phyloP scores from a whole-genome alignment of 371 early-diverging fungal genomes.

The Rhizomucor miehei region DNA sequence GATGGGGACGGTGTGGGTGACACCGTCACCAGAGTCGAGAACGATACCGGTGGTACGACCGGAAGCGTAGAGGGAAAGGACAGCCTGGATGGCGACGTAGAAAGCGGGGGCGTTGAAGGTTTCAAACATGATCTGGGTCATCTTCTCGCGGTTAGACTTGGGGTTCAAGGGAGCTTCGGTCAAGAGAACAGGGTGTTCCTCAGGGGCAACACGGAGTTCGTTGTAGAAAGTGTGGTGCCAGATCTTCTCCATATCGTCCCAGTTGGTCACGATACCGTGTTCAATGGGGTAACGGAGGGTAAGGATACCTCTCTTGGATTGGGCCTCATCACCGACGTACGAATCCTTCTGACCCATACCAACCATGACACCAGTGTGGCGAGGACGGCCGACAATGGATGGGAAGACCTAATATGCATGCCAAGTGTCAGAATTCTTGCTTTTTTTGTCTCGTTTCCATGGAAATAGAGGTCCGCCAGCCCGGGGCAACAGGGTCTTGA shows the following conservation, averaged over 20 bases:
- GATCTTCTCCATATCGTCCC: conserved; percentile 99
- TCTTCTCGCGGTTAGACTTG: conserved; percentile 99
- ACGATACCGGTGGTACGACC: conserved; percentile 99
- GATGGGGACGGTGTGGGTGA: conserved; percentile 99
- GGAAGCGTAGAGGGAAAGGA: conserved; percentile 96
- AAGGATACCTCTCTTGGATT: conserved; percentile 99
- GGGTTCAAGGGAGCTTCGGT: conserved; percentile 99
- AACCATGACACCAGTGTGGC: conserved; percentile 99
- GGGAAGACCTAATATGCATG: conserved; percentile 86
- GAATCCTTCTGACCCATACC: conserved; percentile 99
- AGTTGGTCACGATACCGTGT: conserved; percentile 99
- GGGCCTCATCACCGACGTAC: conserved; percentile 99
- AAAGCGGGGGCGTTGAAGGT: conserved; percentile 99
- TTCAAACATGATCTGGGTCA: conserved; percentile 99
- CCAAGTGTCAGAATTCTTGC: not conserved
- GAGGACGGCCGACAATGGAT: conserved; percentile 99
- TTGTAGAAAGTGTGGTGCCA: conserved; percentile 99
- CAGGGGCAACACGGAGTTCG: conserved; percentile 78
- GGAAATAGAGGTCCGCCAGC: conserved; percentile 1
- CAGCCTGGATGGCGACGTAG: conserved; percentile 99
- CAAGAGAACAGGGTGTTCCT: conserved; percentile 98
- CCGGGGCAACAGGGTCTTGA: not conserved
- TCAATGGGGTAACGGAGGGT: conserved; percentile 99
- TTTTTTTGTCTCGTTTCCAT: not conserved
- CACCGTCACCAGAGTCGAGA: conserved; percentile 99